Evolutionary conservation across 2,329 filamentous ascomycete genomes (phyloP).

Genomic region (Penicillium oxalicum): DNA sequence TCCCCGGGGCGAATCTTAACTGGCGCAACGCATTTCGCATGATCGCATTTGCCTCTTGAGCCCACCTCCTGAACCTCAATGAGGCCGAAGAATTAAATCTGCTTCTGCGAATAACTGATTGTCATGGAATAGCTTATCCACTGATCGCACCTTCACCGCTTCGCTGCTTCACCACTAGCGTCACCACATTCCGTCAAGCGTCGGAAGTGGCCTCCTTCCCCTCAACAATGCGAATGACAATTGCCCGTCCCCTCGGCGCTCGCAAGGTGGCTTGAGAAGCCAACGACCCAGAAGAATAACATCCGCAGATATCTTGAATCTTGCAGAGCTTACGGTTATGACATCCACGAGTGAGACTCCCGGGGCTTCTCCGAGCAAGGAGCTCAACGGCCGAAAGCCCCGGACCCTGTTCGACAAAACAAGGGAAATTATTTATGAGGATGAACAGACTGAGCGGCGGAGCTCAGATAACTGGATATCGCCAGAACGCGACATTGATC

Average conservation of each 20-base stretch:
- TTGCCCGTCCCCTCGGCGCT: neutral
- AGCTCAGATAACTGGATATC: too few relatives aligned
- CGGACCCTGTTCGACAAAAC: too few relatives aligned
- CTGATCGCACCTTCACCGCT: neutral
- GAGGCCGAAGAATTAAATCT: too few relatives aligned
- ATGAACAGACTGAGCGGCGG: too few relatives aligned
- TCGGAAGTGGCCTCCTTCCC: neutral
- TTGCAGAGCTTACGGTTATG: conserved; percentile 3
- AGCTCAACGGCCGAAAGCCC: neutral
- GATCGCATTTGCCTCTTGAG: neutral
- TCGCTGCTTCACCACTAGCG: conserved; percentile 1
- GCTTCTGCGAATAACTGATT: neutral
- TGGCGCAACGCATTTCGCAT: conserved; percentile 1
- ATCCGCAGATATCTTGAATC: too few relatives aligned
- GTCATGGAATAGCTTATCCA: neutral
- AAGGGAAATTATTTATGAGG: too few relatives aligned
- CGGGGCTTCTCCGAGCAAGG: conserved; percentile 1
- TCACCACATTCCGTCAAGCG: neutral
- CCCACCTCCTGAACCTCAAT: too few relatives aligned
- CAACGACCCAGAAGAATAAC: neutral
- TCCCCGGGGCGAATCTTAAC: conserved; percentile 2
- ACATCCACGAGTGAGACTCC: conserved; percentile 1
- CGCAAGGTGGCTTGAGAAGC: neutral
- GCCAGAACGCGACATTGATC: too few relatives aligned
- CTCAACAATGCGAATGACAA: conserved; percentile 3